Evolutionary conservation across 495 filamentous ascomycete species (phyloP).

Genomic region (Bathelium albidoporum): DNA sequence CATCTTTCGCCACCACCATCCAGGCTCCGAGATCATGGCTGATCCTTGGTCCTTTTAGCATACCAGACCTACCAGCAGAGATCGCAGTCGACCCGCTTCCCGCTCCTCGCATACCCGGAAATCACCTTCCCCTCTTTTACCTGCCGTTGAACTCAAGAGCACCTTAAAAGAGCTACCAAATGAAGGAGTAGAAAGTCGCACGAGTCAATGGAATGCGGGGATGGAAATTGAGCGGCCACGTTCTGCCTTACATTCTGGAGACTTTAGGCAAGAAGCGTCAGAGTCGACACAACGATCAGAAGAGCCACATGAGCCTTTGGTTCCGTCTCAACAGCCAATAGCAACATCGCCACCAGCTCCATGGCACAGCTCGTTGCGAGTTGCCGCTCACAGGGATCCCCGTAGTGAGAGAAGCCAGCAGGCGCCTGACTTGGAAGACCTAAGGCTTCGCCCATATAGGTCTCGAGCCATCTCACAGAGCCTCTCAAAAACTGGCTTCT

Average conservation of each 20-base stretch:
- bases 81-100: not conserved
- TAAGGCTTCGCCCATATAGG: slow-evolving; percentile 6
- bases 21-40: too few species aligned
- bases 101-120: not conserved
- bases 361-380: slow-evolving; percentile 29
- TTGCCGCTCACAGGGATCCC: slow-evolving; percentile 13
- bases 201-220: slow-evolving; percentile 34
- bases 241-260: slow-evolving; percentile 80
- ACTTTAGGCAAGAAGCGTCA: slow-evolving; percentile 50
- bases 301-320: not conserved
- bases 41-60: not conserved
- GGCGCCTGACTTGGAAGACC: not conserved
- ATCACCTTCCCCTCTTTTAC: slow-evolving; percentile 20
- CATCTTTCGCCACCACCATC: not conserved
- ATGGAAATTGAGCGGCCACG: slow-evolving; percentile 68
- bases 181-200: slow-evolving; percentile 18
- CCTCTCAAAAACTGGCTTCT: slow-evolving; percentile 70
- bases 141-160: slow-evolving; percentile 17
- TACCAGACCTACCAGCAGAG: not conserved
- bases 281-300: slow-evolving; percentile 3
- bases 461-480: slow-evolving; percentile 55
- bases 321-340: slow-evolving; percentile 10
- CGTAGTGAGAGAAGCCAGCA: not conserved
- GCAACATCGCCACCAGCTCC: slow-evolving; percentile 31
- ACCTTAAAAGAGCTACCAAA: slow-evolving; percentile 22